Base-by-base conservation (phyloP, 371 early-diverging fungal species). In the Blakeslea trispora region DNA sequence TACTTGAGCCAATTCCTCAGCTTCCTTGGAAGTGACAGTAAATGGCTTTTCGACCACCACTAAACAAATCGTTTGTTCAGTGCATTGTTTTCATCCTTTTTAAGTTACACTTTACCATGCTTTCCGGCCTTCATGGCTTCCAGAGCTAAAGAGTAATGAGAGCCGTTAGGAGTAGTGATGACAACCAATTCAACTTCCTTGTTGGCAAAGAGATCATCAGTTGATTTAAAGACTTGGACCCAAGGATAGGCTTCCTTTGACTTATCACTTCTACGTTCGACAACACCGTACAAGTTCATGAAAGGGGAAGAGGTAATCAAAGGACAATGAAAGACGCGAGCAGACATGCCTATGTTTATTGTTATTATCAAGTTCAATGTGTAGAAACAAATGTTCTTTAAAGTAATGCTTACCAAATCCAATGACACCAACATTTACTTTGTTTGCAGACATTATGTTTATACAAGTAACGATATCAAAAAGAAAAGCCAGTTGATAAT, bases 11-110 rank as follows among this genome's bases (percentile, higher is more conserved):
- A 50, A 44, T 44, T 55, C 45, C 13, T 37, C 22, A 3, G n/a
- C 10, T 22, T 45, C 84, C 15, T 67, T 49, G 39, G 79, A 79
- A 2, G 82, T 83, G 18, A 86, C 74, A 0, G 89, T 82, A 59
- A 90, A 89, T 22, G 92, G 92, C 69, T 91, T 91, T 57, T 91
- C 92, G 19, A 90, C 89, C 40, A 91, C 72, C 24, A 87, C 77
- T 75, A 50, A 31, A 8, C 0, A 22, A 47, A 18, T 7, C 5
- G 42, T 35, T 19, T 22, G 15, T 1, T 28, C 2, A 1, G 19
- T 18, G 24, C n/a, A 6, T 42, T 50, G 23, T n/a, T 0, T 31
- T 37, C 11, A 4, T 21, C 5, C 15, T 21, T 28, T n/a, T 24
- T 39, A 23, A 49, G 42, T 3, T 31, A 5, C 11, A 24, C 35